Evolutionary conservation across 345 rosid species (phyloP).

Genomic region (Bruguiera sexangula): DNA sequence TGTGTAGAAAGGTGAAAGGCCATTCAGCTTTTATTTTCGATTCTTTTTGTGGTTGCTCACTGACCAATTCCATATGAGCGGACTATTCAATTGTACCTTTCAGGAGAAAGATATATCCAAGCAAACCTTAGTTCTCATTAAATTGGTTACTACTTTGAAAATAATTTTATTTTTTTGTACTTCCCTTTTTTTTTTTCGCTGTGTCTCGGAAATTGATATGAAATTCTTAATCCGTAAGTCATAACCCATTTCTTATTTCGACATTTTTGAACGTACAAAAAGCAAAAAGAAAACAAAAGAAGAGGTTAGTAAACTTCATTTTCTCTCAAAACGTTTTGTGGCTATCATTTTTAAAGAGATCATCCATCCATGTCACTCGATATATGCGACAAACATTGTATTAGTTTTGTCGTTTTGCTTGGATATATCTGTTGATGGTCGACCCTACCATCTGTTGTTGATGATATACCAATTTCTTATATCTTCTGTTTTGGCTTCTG

Average conservation of each 20-base stretch:
- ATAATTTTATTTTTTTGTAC: not conserved
- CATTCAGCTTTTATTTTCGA: not conserved
- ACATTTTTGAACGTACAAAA: not conserved
- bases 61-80: not conserved
- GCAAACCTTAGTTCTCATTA: not conserved
- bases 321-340: slow-evolving; percentile 2
- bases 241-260: not conserved
- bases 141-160: not conserved
- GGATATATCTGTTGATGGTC: not conserved
- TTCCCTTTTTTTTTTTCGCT: not conserved
- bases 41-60: not conserved
- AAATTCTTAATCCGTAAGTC: slow-evolving; percentile 21
- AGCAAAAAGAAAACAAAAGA: not conserved
- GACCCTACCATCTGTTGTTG: not conserved
- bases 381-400: not conserved
- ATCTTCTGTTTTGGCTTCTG: not conserved
- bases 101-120: slow-evolving; percentile 6
- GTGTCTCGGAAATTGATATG: not conserved
- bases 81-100: slow-evolving; percentile 7
- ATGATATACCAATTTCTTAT: not conserved
- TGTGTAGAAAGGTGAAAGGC: not conserved
- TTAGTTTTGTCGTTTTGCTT: slow-evolving; percentile 11
- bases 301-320: slow-evolving; percentile 26
- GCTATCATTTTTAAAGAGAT: slow-evolving; percentile 18
- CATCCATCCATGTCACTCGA: slow-evolving; percentile 26